phyloP scores from a whole-genome alignment of 768 basidiomycete species.

The Psilocybe tampanensis region DNA sequence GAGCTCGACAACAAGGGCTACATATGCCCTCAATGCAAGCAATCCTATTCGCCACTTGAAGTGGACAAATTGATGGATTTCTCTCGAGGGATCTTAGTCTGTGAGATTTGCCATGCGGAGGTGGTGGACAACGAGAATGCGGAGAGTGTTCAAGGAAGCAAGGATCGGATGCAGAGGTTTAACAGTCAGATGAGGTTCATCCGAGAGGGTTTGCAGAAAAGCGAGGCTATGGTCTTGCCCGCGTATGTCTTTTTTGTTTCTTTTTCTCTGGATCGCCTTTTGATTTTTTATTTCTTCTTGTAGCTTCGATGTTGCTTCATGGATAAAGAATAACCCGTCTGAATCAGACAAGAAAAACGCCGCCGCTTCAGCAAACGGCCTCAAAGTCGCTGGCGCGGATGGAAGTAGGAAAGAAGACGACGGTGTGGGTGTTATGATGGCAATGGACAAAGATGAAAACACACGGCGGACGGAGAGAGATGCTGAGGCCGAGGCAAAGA shows the following conservation, averaged over 20 bases:
- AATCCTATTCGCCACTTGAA: conserved; percentile 84
- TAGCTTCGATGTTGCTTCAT: conserved; percentile 82
- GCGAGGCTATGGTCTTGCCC: conserved; percentile 85
- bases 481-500: conserved; percentile 79
- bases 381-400: conserved; percentile 76
- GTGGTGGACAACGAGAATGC: conserved; percentile 91
- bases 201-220: conserved; percentile 84
- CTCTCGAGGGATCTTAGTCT: conserved; percentile 64
- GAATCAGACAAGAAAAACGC: conserved; percentile 65
- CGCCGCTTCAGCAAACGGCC: conserved; percentile 51
- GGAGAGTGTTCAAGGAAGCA: conserved; percentile 80
- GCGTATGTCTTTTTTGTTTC: conserved; percentile 52
- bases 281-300: background rate
- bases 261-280: background rate
- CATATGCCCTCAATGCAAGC: conserved; percentile 87
- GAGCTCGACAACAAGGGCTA: conserved; percentile 98
- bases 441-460: conserved; percentile 86
- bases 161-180: conserved; percentile 96
- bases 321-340: conserved; percentile 75
- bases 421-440: conserved; percentile 85
- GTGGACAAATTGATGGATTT: conserved; percentile 84
- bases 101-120: conserved; percentile 87
- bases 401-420: conserved; percentile 65
- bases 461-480: conserved; percentile 74
- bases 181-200: conserved; percentile 90